phyloP scores from a whole-genome alignment of 495 filamentous ascomycete species.

The Thermochaetoides thermophila region DNA sequence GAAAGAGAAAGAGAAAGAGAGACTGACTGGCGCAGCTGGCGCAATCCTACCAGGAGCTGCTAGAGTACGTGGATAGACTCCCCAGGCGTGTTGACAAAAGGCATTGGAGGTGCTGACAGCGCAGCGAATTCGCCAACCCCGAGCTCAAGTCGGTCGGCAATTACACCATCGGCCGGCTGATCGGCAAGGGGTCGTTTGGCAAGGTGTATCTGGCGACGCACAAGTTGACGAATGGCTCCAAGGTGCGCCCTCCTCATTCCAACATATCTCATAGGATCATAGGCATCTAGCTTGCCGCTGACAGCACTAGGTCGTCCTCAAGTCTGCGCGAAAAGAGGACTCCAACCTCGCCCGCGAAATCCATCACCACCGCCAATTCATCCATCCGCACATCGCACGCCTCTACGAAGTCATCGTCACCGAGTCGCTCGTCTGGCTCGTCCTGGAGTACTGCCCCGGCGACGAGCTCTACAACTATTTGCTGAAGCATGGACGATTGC shows the following conservation, averaged over 20 bases:
- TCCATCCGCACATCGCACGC: constrained; percentile 92
- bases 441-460: constrained; percentile 90
- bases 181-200: constrained; percentile 95
- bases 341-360: constrained; percentile 92
- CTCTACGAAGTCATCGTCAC: constrained; percentile 97
- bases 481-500: constrained; percentile 66
- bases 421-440: constrained; percentile 87
- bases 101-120: too few relatives aligned
- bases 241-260: constrained; percentile 48
- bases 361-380: constrained; percentile 93
- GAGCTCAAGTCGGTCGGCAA: constrained; percentile 88
- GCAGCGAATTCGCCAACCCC: constrained; percentile 84
- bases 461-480: constrained; percentile 97
- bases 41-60: constrained; percentile 87
- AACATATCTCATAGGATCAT: too few relatives aligned
- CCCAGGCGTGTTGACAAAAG: too few relatives aligned
- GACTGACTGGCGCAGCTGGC: constrained; percentile 76
- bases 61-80: constrained; percentile 74
- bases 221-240: constrained; percentile 96
- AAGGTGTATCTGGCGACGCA: constrained; percentile 95
- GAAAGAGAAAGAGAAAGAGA: too few relatives aligned
- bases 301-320: constrained; percentile 98
- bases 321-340: constrained; percentile 92
- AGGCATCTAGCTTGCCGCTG: constrained; percentile 3
- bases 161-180: constrained; percentile 78